Percentiles rank a stretch among this genome's conserved stretches.
Evolutionary conservation across 768 basidiomycete species (phyloP).

Genomic region (Lentinula lateritia): DNA sequence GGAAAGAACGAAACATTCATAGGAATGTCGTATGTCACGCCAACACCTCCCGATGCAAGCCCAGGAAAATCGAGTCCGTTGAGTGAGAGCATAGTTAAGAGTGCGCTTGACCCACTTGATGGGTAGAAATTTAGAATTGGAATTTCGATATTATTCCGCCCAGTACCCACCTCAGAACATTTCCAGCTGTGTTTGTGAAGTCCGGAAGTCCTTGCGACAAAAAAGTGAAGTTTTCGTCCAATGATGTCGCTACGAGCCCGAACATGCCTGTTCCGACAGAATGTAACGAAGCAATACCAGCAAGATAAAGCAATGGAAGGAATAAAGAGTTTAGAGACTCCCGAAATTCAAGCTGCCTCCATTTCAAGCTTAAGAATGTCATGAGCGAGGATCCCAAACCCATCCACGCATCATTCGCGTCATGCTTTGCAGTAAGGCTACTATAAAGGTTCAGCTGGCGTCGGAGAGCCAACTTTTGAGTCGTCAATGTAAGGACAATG

Average conservation of each 20-base stretch:
- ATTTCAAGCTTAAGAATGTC: neutral
- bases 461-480: slow-evolving; percentile 2
- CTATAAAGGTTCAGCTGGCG: neutral
- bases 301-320: neutral
- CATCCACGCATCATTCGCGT: slow-evolving; percentile 1
- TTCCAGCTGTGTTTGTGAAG: neutral
- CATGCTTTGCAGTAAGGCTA: slow-evolving; percentile 1
- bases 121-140: too few species aligned
- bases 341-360: neutral
- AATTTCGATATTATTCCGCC: too few species aligned
- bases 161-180: neutral
- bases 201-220: neutral
- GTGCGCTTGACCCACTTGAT: neutral
- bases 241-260: neutral
- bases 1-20: neutral
- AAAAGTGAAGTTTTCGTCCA: neutral
- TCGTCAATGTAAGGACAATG: neutral
- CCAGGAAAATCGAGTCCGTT: neutral
- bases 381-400: neutral
- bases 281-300: neutral
- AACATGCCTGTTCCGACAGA: slow-evolving; percentile 1
- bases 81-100: slow-evolving; percentile 2
- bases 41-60: neutral
- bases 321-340: neutral
- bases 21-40: slow-evolving; percentile 1